Base-by-base conservation (phyloP, 805 yeast species). In the Monosporozyma unispora region DNA sequence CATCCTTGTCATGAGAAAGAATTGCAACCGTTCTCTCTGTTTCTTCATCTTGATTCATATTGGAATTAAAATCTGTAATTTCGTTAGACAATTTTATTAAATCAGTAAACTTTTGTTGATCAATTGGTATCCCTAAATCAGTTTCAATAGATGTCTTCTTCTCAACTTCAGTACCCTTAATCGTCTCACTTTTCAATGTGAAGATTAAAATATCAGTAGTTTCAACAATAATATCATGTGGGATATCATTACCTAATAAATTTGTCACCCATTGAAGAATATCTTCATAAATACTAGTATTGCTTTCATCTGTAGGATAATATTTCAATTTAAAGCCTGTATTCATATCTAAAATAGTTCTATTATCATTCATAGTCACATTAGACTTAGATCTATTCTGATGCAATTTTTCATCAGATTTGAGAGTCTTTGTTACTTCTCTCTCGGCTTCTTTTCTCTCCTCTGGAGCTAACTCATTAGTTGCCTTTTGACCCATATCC, bases 231-330 rank as follows among this genome's bases (percentile, higher is more conserved):
- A 81, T 77, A 41, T 80, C 86, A 49, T 84, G 88, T 8, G 90
- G 79, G n/a, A 86, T 78, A 62, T 89, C 97, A 45, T 72, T 73
- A 11, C 82, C 84, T 38, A 85, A 66, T 16, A 72, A 69, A 2
- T 68, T 62, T 5, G 76, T 72, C 3, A 85, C 77, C 80, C 86
- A 79, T 0, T 76, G 63, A 52, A 84, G 66, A n/a, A 88, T 70
- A 41, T 71, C 61, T 41, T 80, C 83, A 61, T 81, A 84, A 0
- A 71, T 63, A 28, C 69, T 71, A 2, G 72, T 63, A 14, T 80
- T 81, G 18, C 73, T 75, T 11, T 72, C 74, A 3, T 78, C 74
- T 7, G 78, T 73, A 0, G 96, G 96, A 33, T 73, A 70, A 61
- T 89, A 89, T 7, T 72, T 69, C 31, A 83, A 64, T 19, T 72